These are phyloP conservation scores for Erythrophleum ivorense DNA, from an alignment of 331 rosid genomes.

Conservation along the genomic window DNA sequence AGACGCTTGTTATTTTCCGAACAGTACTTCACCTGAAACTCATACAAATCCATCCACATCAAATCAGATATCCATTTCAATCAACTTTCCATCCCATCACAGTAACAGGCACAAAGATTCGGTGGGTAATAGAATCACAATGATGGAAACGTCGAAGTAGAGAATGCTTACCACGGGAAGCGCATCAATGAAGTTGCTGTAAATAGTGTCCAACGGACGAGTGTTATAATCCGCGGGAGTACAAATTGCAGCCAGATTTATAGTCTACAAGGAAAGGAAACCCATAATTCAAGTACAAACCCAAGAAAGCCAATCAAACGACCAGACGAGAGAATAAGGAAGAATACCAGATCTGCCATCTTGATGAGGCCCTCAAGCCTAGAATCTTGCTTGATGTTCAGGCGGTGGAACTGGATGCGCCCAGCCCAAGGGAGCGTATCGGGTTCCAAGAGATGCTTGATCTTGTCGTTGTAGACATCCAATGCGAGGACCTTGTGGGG, in stretches of 20 bases:
- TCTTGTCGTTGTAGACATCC: conserved; percentile 89
- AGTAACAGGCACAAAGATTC: not conserved
- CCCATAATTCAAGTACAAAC: conserved; percentile 3
- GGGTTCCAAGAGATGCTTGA: conserved; percentile 85
- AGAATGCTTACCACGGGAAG: conserved; percentile 74
- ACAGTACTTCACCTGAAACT: conserved; percentile 78
- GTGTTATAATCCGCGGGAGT: conserved; percentile 97
- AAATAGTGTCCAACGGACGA: conserved; percentile 90
- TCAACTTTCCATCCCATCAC: conserved; percentile 7
- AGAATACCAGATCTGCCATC: conserved; percentile 83
- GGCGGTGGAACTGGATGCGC: conserved; percentile 91
- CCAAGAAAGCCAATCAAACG: not conserved
- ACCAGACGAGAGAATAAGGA: not conserved
- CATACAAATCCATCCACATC: conserved; percentile 25
- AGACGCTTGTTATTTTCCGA: conserved; percentile 88
- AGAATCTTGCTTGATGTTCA: conserved; percentile 90
- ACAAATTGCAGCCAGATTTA: conserved; percentile 93
- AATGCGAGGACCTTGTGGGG: conserved; percentile 84
- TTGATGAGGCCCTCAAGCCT: conserved; percentile 93
- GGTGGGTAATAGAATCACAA: not conserved
- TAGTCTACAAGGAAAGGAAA: conserved; percentile 55
- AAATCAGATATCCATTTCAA: conserved; percentile 48
- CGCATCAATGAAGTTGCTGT: conserved; percentile 95
- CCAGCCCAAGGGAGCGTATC: conserved; percentile 66
- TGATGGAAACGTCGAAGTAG: not conserved